phyloP scores from a whole-genome alignment of 768 basidiomycete species.

The Boletus reticulatus region DNA sequence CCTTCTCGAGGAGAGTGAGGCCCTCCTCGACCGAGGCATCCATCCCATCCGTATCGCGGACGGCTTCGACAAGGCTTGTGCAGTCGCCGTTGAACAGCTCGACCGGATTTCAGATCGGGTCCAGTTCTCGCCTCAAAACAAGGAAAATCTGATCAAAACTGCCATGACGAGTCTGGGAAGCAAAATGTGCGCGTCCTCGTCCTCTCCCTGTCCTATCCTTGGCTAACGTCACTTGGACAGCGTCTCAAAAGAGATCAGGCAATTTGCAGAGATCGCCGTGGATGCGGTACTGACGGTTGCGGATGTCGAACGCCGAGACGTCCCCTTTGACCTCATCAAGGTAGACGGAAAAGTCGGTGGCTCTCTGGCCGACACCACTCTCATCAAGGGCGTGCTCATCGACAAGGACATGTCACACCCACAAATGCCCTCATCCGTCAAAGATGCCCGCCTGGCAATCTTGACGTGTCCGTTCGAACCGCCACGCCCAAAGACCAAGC shows the following conservation, averaged over 20 bases:
- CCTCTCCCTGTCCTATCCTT: not conserved
- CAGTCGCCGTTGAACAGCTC: conserved; percentile 85
- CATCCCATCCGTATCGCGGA: conserved; percentile 99
- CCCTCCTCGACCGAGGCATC: conserved; percentile 97
- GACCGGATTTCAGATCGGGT: conserved; percentile 90
- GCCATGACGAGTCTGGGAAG: conserved; percentile 96
- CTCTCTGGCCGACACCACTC: conserved; percentile 88
- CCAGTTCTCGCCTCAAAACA: conserved; percentile 78
- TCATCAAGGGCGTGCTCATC: conserved; percentile 96
- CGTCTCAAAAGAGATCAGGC: conserved; percentile 93
- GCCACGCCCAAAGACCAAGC: conserved; percentile 98
- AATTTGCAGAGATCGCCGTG: conserved; percentile 97
- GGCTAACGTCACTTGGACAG: conserved; percentile 40
- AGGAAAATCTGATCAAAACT: conserved; percentile 86
- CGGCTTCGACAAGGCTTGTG: conserved; percentile 94
- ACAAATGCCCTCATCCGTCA: conserved; percentile 90
- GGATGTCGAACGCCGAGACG: conserved; percentile 91
- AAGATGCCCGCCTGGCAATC: conserved; percentile 91
- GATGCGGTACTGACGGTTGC: conserved; percentile 96
- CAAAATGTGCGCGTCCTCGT: conserved; percentile 71
- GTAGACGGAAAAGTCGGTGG: conserved; percentile 99
- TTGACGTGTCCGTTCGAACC: conserved; percentile 99
- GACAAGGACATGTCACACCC: conserved; percentile 99
- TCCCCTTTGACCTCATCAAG: conserved; percentile 97
- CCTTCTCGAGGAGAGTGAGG: conserved; percentile 89